Evolutionary conservation across 164 flowering plant genomes (phyloP).

Genomic region (Dillenia turbinata): DNA sequence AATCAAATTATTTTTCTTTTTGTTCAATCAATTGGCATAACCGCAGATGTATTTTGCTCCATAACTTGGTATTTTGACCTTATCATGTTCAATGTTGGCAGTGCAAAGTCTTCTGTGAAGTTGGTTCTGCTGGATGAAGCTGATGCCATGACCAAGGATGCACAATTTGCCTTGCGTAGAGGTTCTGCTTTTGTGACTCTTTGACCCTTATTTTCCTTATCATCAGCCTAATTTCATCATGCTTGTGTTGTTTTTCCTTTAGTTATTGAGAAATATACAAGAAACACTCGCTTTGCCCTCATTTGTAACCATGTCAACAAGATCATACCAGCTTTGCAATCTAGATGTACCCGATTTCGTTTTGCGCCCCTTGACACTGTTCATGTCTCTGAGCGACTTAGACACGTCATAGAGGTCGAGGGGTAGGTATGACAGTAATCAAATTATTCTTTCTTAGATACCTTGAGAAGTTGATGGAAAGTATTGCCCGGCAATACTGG

Average conservation of each 20-base stretch:
- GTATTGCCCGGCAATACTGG: no score
- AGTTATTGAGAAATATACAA: conserved; percentile 99
- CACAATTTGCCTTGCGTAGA: conserved; percentile 96
- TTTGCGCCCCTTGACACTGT: conserved; percentile 89
- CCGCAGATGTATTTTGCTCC: no score
- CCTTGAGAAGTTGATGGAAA: no score
- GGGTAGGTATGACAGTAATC: conserved; percentile 34
- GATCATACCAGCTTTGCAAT: conserved; percentile 93
- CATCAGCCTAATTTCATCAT: neutral
- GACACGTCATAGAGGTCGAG: conserved; percentile 73
- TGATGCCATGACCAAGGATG: conserved; percentile 99
- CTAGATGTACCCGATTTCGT: conserved; percentile 95
- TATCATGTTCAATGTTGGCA: conserved; percentile 19
- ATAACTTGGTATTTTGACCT: no score
- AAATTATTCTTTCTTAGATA: neutral
- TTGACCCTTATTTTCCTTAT: neutral
- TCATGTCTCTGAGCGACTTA: conserved; percentile 80
- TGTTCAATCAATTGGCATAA: no score
- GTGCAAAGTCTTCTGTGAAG: conserved; percentile 77
- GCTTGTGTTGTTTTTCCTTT: neutral
- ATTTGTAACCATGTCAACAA: conserved; percentile 97
- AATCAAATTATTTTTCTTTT: no score
- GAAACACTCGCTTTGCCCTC: conserved; percentile 85
- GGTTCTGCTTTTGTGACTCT: conserved; percentile 28
- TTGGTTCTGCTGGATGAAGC: conserved; percentile 91